Conservation (phyloP, 2,329 filamentous ascomycete species). For the Fusarium sp. region DNA sequence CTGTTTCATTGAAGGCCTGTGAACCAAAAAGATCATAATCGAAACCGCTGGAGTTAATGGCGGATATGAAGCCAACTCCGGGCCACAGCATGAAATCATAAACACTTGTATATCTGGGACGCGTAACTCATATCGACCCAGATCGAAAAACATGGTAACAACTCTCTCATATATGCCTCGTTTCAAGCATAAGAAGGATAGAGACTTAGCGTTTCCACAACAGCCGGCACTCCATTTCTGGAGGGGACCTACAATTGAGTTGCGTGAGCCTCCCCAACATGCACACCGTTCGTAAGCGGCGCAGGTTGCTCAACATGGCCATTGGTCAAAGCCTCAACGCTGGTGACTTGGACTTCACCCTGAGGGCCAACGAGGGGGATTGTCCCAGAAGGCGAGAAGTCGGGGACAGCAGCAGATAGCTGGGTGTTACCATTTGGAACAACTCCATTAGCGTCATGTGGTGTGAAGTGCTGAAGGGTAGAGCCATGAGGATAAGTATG, state of each 20-base stretch:
- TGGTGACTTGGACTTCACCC: constrained; percentile 23
- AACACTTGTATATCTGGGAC: constrained; percentile 38
- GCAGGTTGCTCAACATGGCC: constrained; percentile 34
- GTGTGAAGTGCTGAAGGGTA: constrained; percentile 51
- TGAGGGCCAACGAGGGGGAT: constrained; percentile 29
- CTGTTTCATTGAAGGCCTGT: constrained; percentile 21
- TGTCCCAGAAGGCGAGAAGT: constrained; percentile 54
- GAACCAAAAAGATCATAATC: constrained; percentile 31
- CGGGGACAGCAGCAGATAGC: constrained; percentile 56
- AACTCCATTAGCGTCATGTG: constrained; percentile 53
- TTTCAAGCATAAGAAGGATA: not conserved
- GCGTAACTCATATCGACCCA: constrained; percentile 34
- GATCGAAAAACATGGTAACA: constrained; percentile 17
- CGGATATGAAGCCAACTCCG: constrained; percentile 22
- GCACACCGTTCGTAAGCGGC: constrained; percentile 49
- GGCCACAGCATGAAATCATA: constrained; percentile 35
- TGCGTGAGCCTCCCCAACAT: constrained; percentile 33
- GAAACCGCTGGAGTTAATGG: constrained; percentile 34
- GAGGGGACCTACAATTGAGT: constrained; percentile 31
- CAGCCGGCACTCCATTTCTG: constrained; percentile 13
- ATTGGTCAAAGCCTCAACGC: constrained; percentile 35
- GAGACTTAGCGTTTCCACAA: constrained; percentile 9
- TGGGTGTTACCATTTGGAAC: constrained; percentile 48
- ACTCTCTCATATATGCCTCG: constrained; percentile 18
- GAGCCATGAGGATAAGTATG: constrained; percentile 48